Percentiles rank a stretch among this genome's conserved stretches.
Conservation (phyloP, 2,329 filamentous ascomycete genomes). For the Tolypocladium tropicale region DNA sequence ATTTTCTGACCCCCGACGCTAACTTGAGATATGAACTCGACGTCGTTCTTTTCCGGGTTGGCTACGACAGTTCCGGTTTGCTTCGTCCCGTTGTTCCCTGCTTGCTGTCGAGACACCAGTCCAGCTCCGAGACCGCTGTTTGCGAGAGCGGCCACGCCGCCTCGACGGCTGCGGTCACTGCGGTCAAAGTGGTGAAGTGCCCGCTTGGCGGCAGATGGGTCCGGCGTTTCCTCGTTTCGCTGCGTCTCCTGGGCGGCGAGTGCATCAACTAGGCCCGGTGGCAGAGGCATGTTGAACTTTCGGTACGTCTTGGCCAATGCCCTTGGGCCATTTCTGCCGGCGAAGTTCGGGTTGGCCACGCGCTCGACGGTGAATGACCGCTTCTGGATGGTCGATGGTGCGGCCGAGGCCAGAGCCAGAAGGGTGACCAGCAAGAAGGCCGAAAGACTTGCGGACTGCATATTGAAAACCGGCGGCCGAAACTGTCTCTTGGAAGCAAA, state of each 20-base stretch:
- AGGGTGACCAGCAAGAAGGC: slow-evolving; percentile 32
- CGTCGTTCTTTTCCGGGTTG: slow-evolving; percentile 51
- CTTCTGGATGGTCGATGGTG: slow-evolving; percentile 33
- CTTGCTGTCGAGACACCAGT: neutral
- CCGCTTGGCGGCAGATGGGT: neutral
- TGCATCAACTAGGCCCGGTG: slow-evolving; percentile 29
- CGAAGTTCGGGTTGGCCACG: slow-evolving; percentile 43
- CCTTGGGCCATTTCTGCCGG: slow-evolving; percentile 42
- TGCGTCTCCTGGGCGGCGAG: slow-evolving; percentile 13
- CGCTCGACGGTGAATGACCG: slow-evolving; percentile 54
- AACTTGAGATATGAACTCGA: slow-evolving; percentile 58
- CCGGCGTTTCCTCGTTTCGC: neutral
- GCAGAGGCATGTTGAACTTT: slow-evolving; percentile 53
- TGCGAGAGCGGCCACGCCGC: neutral
- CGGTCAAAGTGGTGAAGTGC: neutral
- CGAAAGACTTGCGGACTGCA: slow-evolving; percentile 8
- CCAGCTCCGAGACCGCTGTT: neutral
- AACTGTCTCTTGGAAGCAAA: neutral
- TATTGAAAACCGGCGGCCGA: neutral
- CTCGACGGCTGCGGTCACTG: neutral
- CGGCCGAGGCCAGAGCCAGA: slow-evolving; percentile 36
- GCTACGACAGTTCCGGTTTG: slow-evolving; percentile 46
- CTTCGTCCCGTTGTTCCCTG: neutral
- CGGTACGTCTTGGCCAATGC: slow-evolving; percentile 56
- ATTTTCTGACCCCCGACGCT: slow-evolving; percentile 59